These are phyloP conservation scores for Monilinia vaccinii-corymbosi DNA, from an alignment of 2,329 filamentous ascomycete genomes.

Conservation along the genomic window DNA sequence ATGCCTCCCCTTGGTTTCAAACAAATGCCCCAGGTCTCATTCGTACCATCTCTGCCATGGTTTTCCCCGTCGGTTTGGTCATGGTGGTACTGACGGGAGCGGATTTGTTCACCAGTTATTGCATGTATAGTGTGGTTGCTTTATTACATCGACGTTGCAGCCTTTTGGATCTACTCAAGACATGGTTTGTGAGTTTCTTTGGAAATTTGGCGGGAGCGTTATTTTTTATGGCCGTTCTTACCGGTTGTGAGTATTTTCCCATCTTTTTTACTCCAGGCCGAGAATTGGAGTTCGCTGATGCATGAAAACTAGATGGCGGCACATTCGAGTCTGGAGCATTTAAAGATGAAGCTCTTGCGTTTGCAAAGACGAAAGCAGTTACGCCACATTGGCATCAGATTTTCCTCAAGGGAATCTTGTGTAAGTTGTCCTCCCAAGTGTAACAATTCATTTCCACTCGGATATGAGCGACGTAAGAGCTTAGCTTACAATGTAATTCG, in stretches of 20 bases:
- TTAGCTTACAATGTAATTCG: neutral
- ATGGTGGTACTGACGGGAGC: conserved; percentile 41
- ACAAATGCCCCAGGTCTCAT: conserved; percentile 41
- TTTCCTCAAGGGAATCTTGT: conserved; percentile 45
- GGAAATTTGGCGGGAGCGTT: conserved; percentile 41
- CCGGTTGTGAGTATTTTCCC: conserved; percentile 34
- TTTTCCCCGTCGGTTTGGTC: conserved; percentile 41
- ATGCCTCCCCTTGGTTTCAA: conserved; percentile 38
- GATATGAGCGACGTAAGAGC: neutral
- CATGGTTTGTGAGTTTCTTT: conserved; percentile 39
- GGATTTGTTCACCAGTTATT: conserved; percentile 37
- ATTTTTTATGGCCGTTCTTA: conserved; percentile 40
- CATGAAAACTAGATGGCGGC: conserved; percentile 33
- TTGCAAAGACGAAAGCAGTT: conserved; percentile 40
- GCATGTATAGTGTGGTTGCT: conserved; percentile 36
- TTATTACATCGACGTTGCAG: conserved; percentile 35
- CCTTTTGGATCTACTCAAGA: conserved; percentile 26
- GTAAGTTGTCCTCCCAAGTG: conserved; percentile 18
- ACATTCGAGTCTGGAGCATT: conserved; percentile 38
- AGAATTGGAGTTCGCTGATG: neutral
- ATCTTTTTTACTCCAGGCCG: neutral
- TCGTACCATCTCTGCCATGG: conserved; percentile 35
- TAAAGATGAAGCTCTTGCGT: conserved; percentile 35
- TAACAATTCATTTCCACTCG: neutral
- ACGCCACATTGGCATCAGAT: conserved; percentile 42